Percentiles rank a stretch among this genome's conserved stretches.
Conservation (phyloP, 805 yeast genomes). For the Schwanniomyces pseudopolymorphus region DNA sequence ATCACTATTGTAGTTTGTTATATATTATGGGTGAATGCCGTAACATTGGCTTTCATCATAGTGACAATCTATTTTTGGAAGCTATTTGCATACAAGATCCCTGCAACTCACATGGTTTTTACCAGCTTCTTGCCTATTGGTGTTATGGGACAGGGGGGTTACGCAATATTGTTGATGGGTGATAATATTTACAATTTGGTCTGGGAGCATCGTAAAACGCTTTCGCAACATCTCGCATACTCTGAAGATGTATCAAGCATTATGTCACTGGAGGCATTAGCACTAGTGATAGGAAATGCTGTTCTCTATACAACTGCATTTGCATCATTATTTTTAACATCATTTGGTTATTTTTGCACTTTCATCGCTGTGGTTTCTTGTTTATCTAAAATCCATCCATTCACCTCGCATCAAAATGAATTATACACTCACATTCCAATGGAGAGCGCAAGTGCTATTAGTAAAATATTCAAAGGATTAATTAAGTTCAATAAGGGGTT, state of each 20-base stretch:
- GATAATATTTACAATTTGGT: conserved; percentile 31
- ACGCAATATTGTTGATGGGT: conserved; percentile 59
- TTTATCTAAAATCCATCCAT: conserved; percentile 43
- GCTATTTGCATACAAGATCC: conserved; percentile 56
- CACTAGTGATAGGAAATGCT: conserved; percentile 11
- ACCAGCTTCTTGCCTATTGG: conserved; percentile 81
- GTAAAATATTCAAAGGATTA: conserved; percentile 11
- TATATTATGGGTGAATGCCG: conserved; percentile 69
- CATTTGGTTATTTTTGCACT: conserved; percentile 57
- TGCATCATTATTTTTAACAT: conserved; percentile 44
- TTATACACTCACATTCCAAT: conserved; percentile 11
- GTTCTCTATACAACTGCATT: conserved; percentile 22
- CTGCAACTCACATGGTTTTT: conserved; percentile 54
- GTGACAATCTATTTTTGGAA: conserved; percentile 61
- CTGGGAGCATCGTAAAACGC: conserved; percentile 11
- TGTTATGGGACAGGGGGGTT: conserved; percentile 82
- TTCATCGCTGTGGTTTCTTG: conserved; percentile 34
- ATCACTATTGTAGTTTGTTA: conserved; percentile 55
- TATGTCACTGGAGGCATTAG: conserved; percentile 11
- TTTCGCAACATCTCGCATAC: conserved; percentile 19
- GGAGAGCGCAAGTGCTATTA: not conserved
- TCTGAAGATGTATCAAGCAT: conserved; percentile 10
- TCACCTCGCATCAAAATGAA: conserved; percentile 27
- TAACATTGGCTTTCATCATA: conserved; percentile 56
- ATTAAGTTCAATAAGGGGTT: conserved; percentile 19